Percentiles rank a stretch among this genome's conserved stretches.
phyloP scores from a whole-genome alignment of 257 asterid genomes.

The Pogostemon cablin region DNA sequence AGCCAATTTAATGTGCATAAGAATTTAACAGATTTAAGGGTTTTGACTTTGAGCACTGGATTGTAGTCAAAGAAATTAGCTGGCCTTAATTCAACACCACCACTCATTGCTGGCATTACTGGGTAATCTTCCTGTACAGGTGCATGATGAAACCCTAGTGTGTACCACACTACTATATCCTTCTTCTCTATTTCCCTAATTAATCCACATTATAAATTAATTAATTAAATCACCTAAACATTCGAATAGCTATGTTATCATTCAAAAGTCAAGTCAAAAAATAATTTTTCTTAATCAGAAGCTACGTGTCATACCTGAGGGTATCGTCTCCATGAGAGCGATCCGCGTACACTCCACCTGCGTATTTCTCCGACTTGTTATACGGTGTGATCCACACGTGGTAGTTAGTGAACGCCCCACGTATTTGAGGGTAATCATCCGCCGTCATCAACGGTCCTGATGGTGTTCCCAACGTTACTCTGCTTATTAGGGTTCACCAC shows the following conservation, averaged over 20 bases:
- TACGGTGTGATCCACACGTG: slow-evolving; percentile 53
- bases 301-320: too few species aligned
- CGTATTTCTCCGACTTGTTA: slow-evolving; percentile 45
- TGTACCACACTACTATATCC: slow-evolving; percentile 58
- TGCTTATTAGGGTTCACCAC: slow-evolving; percentile 42
- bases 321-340: slow-evolving; percentile 41
- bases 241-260: too few species aligned
- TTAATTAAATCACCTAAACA: too few species aligned
- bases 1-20: too few species aligned
- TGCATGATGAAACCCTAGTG: slow-evolving; percentile 51
- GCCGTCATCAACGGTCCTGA: slow-evolving; percentile 24
- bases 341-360: slow-evolving; percentile 39
- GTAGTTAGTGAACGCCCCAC: slow-evolving; percentile 38
- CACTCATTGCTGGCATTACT: slow-evolving; percentile 44
- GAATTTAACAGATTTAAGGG: slow-evolving; percentile 18
- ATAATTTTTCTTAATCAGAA: too few species aligned
- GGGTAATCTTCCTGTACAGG: slow-evolving; percentile 54
- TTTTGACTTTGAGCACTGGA: slow-evolving; percentile 45
- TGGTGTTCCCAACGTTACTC: slow-evolving; percentile 39
- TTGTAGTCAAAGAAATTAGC: slow-evolving; percentile 56
- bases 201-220: too few species aligned
- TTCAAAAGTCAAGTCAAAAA: too few species aligned
- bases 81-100: slow-evolving; percentile 46
- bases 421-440: slow-evolving; percentile 34
- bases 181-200: slow-evolving; percentile 44